Conservation (phyloP, 192 early-diverging fungal genomes). For the Jimgerdemannia flammicorona region DNA sequence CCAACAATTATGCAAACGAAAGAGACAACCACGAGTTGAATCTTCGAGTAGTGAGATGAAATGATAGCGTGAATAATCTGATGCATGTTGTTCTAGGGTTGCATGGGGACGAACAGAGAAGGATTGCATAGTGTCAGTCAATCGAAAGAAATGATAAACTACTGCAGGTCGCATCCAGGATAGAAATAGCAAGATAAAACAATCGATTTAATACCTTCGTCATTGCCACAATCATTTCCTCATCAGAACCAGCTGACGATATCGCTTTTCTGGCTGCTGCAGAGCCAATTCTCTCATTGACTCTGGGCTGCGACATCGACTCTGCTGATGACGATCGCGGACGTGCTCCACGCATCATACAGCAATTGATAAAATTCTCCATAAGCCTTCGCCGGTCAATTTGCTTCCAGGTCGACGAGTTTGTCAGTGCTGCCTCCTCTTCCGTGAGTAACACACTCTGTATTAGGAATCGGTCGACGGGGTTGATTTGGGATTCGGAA, state of each 20-base stretch:
- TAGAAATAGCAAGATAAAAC: neutral
- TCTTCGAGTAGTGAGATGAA: conserved; percentile 34
- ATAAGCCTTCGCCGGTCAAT: conserved; percentile 33
- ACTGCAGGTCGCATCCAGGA: neutral
- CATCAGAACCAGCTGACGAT: conserved; percentile 23
- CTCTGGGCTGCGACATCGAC: conserved; percentile 7
- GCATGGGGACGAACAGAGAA: neutral
- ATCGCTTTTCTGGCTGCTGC: conserved; percentile 18
- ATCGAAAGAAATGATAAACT: no score
- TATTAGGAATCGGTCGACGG: conserved; percentile 37
- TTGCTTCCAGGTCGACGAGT: conserved; percentile 34
- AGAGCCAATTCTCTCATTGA: conserved; percentile 16
- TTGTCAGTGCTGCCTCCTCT: conserved; percentile 25
- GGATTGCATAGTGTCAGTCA: no score
- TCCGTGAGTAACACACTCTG: conserved; percentile 32
- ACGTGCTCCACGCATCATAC: conserved; percentile 22
- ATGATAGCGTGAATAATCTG: neutral
- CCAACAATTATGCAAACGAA: conserved; percentile 34
- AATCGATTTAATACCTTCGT: neutral
- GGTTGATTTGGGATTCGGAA: conserved; percentile 38
- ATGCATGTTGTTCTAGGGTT: neutral
- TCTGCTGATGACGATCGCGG: conserved; percentile 18
- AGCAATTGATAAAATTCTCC: conserved; percentile 39
- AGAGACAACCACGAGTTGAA: conserved; percentile 37
- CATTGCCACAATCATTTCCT: neutral